phyloP scores from a whole-genome alignment of 805 yeast genomes.

The Sungouiella blattae region DNA sequence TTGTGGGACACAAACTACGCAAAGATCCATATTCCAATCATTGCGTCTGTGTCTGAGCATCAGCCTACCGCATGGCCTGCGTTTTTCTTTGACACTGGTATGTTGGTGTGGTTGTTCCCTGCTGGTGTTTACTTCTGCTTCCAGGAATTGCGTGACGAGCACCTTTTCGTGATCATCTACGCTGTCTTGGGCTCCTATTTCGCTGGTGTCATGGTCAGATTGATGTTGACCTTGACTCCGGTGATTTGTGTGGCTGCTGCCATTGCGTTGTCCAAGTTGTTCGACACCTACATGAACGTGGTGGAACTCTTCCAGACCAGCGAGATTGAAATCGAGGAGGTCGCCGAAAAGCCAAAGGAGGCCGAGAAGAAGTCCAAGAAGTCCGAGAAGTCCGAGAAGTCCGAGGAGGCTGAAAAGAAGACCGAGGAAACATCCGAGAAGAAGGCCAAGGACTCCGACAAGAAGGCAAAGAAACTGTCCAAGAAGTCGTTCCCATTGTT shows the following conservation, averaged over 20 bases:
- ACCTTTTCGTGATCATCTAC: slow-evolving; percentile 87
- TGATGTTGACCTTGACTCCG: slow-evolving; percentile 96
- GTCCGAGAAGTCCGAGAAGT: slow-evolving; percentile 1
- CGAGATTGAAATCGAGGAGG: slow-evolving; percentile 13
- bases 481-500: slow-evolving; percentile 19
- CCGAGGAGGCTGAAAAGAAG: slow-evolving; percentile 2
- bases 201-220: slow-evolving; percentile 98
- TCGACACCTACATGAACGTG: slow-evolving; percentile 77
- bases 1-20: slow-evolving; percentile 98
- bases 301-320: slow-evolving; percentile 31
- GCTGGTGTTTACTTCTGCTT: slow-evolving; percentile 91
- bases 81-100: slow-evolving; percentile 88
- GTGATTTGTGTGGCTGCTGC: slow-evolving; percentile 92
- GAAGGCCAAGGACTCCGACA: slow-evolving; percentile 1
- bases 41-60: slow-evolving; percentile 98
- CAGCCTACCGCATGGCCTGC: slow-evolving; percentile 99
- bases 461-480: slow-evolving; percentile 7
- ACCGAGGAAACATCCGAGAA: slow-evolving; percentile 7
- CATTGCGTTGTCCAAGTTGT: slow-evolving; percentile 77
- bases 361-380: slow-evolving; percentile 3
- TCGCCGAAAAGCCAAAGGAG: slow-evolving; percentile 4
- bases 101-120: slow-evolving; percentile 97
- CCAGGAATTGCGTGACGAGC: slow-evolving; percentile 87
- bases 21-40: slow-evolving; percentile 95
- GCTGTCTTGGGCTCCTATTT: slow-evolving; percentile 93